Conservation (phyloP, 352 stramenopile genomes). For the Pythium sukuiense region DNA sequence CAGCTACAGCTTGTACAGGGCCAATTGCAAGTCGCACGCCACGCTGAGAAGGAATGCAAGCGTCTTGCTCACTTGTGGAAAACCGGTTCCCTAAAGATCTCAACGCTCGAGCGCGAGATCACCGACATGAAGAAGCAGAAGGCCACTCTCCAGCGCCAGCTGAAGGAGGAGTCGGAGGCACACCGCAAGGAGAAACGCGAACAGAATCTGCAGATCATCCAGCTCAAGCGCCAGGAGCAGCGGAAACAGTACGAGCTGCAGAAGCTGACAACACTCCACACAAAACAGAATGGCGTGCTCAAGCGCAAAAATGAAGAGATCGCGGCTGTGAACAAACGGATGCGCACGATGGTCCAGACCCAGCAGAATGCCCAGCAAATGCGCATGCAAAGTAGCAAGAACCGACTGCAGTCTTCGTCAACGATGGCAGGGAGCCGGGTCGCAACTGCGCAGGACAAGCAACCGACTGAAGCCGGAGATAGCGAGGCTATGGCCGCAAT, state of each 20-base stretch:
- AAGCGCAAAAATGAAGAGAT: slow-evolving; percentile 70
- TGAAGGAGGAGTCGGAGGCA: slow-evolving; percentile 38
- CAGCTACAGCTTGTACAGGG: slow-evolving; percentile 32
- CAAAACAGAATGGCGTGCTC: slow-evolving; percentile 46
- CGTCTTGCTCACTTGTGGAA: slow-evolving; percentile 35
- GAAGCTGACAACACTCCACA: slow-evolving; percentile 38
- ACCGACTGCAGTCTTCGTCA: background rate
- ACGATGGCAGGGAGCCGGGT: background rate
- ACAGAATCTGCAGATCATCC: slow-evolving; percentile 45
- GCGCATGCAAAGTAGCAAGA: slow-evolving; percentile 31
- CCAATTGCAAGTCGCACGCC: slow-evolving; percentile 37
- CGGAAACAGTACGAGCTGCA: slow-evolving; percentile 57
- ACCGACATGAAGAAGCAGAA: slow-evolving; percentile 52
- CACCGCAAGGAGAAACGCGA: slow-evolving; percentile 49
- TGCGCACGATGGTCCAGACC: slow-evolving; percentile 32
- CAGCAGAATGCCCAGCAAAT: slow-evolving; percentile 33
- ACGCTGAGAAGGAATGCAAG: slow-evolving; percentile 43
- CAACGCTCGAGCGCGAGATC: slow-evolving; percentile 47
- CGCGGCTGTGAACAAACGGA: slow-evolving; percentile 43
- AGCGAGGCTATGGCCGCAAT: slow-evolving; percentile 30
- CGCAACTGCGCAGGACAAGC: slow-evolving; percentile 4
- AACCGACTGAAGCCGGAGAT: slow-evolving; percentile 6
- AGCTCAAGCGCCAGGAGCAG: slow-evolving; percentile 60
- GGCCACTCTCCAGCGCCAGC: slow-evolving; percentile 35
- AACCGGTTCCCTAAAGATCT: slow-evolving; percentile 46